A percentile compares a stretch with the other conserved stretches of the same genome.
These are phyloP conservation scores for Saccharomyces hybrid DNA, from an alignment of 1,139 yeast species.

Conservation along the genomic window DNA sequence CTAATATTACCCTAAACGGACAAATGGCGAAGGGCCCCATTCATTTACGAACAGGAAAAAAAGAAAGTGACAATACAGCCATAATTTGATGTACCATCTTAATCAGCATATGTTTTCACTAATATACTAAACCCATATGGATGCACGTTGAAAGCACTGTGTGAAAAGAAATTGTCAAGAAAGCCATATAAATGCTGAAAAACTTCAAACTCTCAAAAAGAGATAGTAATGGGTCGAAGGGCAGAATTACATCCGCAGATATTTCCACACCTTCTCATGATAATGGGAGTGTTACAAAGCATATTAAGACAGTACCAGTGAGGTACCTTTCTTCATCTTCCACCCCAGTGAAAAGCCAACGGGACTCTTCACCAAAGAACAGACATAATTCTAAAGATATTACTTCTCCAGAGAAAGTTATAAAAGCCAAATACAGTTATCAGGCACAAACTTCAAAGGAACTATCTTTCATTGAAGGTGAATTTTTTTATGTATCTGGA, in stretches of 20 bases:
- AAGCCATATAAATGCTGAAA: constrained; percentile 12
- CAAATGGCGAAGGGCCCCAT: neutral
- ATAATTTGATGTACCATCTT: neutral
- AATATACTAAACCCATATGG: neutral
- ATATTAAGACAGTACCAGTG: constrained; percentile 19
- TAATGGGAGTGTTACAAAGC: constrained; percentile 13
- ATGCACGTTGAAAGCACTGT: neutral
- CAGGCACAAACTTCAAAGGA: constrained; percentile 78
- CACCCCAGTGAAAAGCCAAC: constrained; percentile 4
- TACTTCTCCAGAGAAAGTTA: constrained; percentile 62
- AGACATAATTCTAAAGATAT: constrained; percentile 11
- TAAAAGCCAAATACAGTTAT: constrained; percentile 74
- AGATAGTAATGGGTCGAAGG: constrained; percentile 21
- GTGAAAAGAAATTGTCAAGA: neutral
- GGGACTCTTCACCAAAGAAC: constrained; percentile 7
- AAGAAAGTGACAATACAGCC: neutral
- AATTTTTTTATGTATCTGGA: constrained; percentile 74
- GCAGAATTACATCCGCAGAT: constrained; percentile 29
- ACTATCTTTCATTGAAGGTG: constrained; percentile 69
- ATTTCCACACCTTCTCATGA: constrained; percentile 27
- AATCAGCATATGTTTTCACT: neutral
- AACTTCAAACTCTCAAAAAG: constrained; percentile 23
- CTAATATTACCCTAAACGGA: neutral
- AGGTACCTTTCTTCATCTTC: constrained; percentile 12
- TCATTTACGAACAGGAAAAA: neutral